These are phyloP conservation scores for Phytopythium vexans DNA, from an alignment of 352 stramenopile species.

Conservation along the genomic window DNA sequence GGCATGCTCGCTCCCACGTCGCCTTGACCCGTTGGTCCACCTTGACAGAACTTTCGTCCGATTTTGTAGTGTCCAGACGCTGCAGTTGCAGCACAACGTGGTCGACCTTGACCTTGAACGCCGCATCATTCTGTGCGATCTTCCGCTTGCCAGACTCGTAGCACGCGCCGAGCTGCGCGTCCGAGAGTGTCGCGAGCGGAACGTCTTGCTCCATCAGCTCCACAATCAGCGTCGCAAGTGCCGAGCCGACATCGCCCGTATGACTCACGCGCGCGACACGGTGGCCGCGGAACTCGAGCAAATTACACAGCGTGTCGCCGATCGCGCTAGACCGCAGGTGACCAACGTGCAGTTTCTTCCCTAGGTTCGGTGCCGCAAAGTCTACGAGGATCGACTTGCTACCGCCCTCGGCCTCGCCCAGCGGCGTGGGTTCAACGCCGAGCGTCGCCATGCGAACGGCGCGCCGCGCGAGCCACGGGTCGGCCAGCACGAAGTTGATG, in stretches of 20 bases:
- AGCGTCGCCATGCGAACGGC: slow-evolving; percentile 56
- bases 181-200: slow-evolving; percentile 42
- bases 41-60: neutral
- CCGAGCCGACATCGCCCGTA: slow-evolving; percentile 74
- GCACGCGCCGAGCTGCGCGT: slow-evolving; percentile 55
- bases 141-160: slow-evolving; percentile 68
- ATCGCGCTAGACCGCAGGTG: slow-evolving; percentile 80
- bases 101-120: slow-evolving; percentile 66
- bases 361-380: slow-evolving; percentile 81
- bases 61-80: slow-evolving; percentile 24
- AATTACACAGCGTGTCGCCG: slow-evolving; percentile 75
- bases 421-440: slow-evolving; percentile 27
- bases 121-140: slow-evolving; percentile 24
- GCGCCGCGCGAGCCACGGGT: slow-evolving; percentile 66
- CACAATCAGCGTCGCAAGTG: slow-evolving; percentile 72
- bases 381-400: slow-evolving; percentile 64
- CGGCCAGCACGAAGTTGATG: slow-evolving; percentile 68
- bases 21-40: slow-evolving; percentile 39
- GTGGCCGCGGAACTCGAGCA: slow-evolving; percentile 80
- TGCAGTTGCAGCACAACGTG: slow-evolving; percentile 73
- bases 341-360: slow-evolving; percentile 84
- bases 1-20: slow-evolving; percentile 62
- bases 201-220: slow-evolving; percentile 59
- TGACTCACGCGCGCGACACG: slow-evolving; percentile 68
- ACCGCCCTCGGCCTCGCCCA: slow-evolving; percentile 14